Conservation (phyloP, 805 yeast genomes). For the Candida maesae region DNA sequence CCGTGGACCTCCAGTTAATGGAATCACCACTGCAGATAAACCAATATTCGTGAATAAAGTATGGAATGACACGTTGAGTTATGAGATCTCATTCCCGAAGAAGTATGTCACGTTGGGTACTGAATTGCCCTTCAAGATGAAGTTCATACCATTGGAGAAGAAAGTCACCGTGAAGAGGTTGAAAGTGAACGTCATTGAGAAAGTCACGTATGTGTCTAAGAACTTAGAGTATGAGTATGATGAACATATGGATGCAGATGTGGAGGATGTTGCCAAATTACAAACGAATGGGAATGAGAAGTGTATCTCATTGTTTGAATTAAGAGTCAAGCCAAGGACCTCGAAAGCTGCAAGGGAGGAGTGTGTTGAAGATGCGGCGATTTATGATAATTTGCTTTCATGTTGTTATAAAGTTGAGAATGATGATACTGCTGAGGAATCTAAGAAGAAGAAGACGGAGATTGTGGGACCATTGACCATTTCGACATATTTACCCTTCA, state of each 20-base stretch:
- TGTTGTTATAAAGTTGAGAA: conserved; percentile 42
- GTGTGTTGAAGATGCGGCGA: conserved; percentile 45
- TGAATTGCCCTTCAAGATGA: conserved; percentile 56
- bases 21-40: conserved; percentile 47
- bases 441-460: conserved; percentile 10
- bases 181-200: conserved; percentile 62
- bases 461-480: conserved; percentile 22
- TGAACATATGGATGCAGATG: conserved; percentile 23
- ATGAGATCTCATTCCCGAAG: conserved; percentile 67
- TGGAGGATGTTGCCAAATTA: conserved; percentile 8
- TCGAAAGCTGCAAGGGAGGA: conserved; percentile 55
- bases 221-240: conserved; percentile 52
- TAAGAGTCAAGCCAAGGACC: conserved; percentile 49
- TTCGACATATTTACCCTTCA: conserved; percentile 17
- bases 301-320: conserved; percentile 55
- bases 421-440: too few species aligned
- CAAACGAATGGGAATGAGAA: conserved; percentile 39
- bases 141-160: conserved; percentile 63
- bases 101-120: conserved; percentile 65
- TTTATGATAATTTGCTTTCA: conserved; percentile 58
- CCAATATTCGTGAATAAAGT: conserved; percentile 72
- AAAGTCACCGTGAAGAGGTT: conserved; percentile 59
- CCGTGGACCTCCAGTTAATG: conserved; percentile 38
- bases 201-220: conserved; percentile 58
- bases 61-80: conserved; percentile 70